Conservation (phyloP, 345 rosid genomes). For the Heritiera littoralis region DNA sequence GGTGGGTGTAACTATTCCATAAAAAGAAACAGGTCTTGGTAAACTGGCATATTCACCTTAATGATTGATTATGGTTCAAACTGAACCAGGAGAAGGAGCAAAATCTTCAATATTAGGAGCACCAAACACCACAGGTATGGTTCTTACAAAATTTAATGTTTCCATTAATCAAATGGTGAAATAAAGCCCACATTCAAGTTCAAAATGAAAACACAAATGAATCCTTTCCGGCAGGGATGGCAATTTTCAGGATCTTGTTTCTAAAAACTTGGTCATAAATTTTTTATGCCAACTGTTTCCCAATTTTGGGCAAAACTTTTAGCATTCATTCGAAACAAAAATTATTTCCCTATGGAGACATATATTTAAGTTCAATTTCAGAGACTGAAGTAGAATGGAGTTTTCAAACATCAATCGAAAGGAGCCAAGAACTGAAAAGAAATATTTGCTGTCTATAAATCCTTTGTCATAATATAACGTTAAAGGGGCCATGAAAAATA, state of each 20-base stretch:
- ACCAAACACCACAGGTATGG: conserved; percentile 89
- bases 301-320: too few species aligned
- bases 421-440: conserved; percentile 4
- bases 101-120: conserved; percentile 90
- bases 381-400: not conserved
- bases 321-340: too few species aligned
- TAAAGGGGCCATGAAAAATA: not conserved
- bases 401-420: not conserved
- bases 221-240: too few species aligned
- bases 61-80: conserved; percentile 66
- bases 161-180: too few species aligned
- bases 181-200: too few species aligned
- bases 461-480: not conserved
- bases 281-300: too few species aligned
- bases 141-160: conserved; percentile 44
- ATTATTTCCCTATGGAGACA: too few species aligned
- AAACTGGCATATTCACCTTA: conserved; percentile 45
- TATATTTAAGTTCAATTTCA: not conserved
- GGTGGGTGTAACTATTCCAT: not conserved
- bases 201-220: too few species aligned
- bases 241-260: too few species aligned
- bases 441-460: not conserved
- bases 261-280: too few species aligned
- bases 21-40: not conserved
- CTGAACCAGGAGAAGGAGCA: conserved; percentile 64